A percentile compares a stretch with the other conserved stretches of the same genome.
These are phyloP conservation scores for Hortiboletus campestris DNA, from an alignment of 768 basidiomycete species.

Conservation along the genomic window DNA sequence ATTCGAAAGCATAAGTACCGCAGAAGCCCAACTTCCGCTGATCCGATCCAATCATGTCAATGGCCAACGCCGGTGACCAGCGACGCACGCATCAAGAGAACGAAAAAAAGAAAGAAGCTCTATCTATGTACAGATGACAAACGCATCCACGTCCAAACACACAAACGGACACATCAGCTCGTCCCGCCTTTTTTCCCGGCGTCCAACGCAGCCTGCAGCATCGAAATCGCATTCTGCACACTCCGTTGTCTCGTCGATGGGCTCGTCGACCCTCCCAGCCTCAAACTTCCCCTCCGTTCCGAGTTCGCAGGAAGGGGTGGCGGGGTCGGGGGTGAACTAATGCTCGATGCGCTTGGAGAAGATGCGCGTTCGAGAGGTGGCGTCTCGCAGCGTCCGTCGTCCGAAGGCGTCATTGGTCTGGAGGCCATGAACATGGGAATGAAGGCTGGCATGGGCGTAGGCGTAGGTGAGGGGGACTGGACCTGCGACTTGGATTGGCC, in stretches of 20 bases:
- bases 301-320: constrained; percentile 22
- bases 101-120: no score
- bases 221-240: constrained; percentile 25
- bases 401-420: constrained; percentile 30
- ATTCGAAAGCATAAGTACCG: no score
- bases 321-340: constrained; percentile 23
- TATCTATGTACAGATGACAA: no score
- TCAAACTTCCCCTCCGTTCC: constrained; percentile 14
- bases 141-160: no score
- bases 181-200: constrained; percentile 20
- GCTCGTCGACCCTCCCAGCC: constrained; percentile 19
- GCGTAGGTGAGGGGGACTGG: background rate
- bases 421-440: background rate
- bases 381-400: constrained; percentile 31
- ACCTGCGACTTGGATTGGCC: constrained; percentile 9
- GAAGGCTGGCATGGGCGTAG: background rate
- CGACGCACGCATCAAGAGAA: no score
- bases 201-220: constrained; percentile 29
- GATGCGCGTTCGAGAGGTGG: constrained; percentile 26
- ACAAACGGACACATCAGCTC: background rate
- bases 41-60: no score
- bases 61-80: no score
- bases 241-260: constrained; percentile 24
- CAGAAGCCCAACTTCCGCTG: no score
- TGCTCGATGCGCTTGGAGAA: constrained; percentile 25